Percentiles rank a stretch among this genome's conserved stretches.
phyloP scores from a whole-genome alignment of 179 eudicot species.

The Gypsophila paniculata region DNA sequence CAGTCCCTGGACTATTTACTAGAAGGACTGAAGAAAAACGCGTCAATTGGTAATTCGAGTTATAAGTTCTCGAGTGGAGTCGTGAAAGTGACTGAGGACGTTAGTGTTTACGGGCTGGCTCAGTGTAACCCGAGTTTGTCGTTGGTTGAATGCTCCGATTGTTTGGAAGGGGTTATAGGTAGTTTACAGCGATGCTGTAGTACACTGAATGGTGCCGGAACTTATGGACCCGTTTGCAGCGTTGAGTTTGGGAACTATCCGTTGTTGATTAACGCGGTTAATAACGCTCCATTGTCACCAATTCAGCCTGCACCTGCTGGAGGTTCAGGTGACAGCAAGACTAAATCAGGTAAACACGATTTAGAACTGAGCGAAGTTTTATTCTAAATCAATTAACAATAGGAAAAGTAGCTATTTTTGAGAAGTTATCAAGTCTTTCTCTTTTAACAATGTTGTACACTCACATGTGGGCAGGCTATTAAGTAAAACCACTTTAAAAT shows the following conservation, averaged over 20 bases:
- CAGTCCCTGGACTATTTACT: constrained; percentile 19
- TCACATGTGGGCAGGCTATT: too few species aligned
- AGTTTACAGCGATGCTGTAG: not conserved
- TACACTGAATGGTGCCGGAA: not conserved
- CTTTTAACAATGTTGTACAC: too few species aligned
- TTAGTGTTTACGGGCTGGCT: constrained; percentile 21
- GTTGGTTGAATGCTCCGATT: constrained; percentile 8
- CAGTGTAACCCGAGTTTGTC: constrained; percentile 25
- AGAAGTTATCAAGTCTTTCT: too few species aligned
- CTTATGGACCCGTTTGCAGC: constrained; percentile 1
- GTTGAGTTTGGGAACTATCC: constrained; percentile 1
- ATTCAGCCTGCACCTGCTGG: not conserved
- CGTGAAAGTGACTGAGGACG: not conserved
- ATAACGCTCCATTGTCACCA: not conserved
- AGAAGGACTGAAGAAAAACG: constrained; percentile 4
- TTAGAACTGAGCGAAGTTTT: too few species aligned
- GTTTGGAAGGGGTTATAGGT: not conserved
- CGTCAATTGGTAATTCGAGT: constrained; percentile 27
- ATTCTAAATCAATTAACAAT: too few species aligned
- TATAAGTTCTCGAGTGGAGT: constrained; percentile 32
- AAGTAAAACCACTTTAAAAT: too few species aligned
- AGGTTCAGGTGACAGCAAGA: too few species aligned
- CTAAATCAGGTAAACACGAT: not conserved
- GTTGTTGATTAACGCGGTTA: not conserved
- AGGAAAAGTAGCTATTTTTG: too few species aligned